Evolutionary conservation across 371 early-diverging fungal genomes (phyloP), one percentile per base, ranked within the genome.

Genomic region (Mucor sp.): DNA sequence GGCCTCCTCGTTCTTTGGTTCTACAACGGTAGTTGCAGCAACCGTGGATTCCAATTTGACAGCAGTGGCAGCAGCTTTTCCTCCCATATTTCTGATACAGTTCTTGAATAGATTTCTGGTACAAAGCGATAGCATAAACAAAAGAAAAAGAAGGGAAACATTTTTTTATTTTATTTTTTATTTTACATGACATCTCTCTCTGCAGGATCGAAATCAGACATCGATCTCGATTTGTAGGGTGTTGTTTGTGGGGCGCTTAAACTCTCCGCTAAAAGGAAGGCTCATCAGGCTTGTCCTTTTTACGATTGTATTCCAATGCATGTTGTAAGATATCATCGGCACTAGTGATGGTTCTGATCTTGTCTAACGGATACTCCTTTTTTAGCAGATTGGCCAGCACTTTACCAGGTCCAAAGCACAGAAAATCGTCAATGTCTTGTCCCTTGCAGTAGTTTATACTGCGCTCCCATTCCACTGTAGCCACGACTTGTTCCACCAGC

Each of bases 381-480:
- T 89, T 90, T 19, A 94, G 75, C 48, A 98, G 70, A 77, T 96
- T 97, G 47, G 93, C 93, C 50, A 97, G 76, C 15, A 96, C 97
- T 57, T 89, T 88, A 27, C 91, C 92, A 1, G 98, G 97, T 0
- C 96, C 98, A 67, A 95, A 80, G 15, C 90, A 89, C 56, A 95
- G 80, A 83, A 92, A 98, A 64, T 93, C 91, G 50, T 90, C 78
- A 23, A 97, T 88, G 62, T 89, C 92, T 66, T 90, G 90, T 37
- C 75, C 67, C 63, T 92, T 92, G 58, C 93, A 91, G 57, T 89
- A 93, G 56, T 87, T 82, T 67, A 96, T 89, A 60, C 92, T 91
- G 50, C 90, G 85, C 39, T 92, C 90, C 97, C 98, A 98, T 60
- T 93, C 90, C 8, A 97, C 95, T 0, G 97, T 91, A 4, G 85